These are phyloP conservation scores for Beverwykella pulmonaria DNA, from an alignment of 495 filamentous ascomycete genomes.

Conservation along the genomic window DNA sequence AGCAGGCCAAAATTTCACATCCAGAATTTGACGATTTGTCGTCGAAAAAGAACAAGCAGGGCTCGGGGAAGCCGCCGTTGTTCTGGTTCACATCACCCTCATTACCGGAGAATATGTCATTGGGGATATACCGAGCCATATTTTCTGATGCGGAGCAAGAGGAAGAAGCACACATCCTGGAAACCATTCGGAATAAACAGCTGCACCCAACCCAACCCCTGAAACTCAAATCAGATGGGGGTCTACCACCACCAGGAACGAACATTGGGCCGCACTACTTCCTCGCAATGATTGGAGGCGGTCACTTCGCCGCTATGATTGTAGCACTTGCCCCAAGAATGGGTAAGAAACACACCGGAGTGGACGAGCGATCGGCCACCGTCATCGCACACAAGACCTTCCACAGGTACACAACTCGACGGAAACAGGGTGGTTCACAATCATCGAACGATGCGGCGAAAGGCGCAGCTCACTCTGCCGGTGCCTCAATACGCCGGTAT, in stretches of 20 bases:
- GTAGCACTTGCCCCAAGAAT: conserved; percentile 82
- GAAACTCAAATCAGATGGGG: conserved; percentile 55
- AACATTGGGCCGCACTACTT: conserved; percentile 80
- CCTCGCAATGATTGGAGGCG: conserved; percentile 97
- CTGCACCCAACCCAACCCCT: conserved; percentile 57
- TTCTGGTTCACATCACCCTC: conserved; percentile 81
- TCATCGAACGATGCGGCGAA: conserved; percentile 89
- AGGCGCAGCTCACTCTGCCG: conserved; percentile 90
- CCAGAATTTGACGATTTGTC: conserved; percentile 55
- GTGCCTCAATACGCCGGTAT: conserved; percentile 84
- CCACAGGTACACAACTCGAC: conserved; percentile 91
- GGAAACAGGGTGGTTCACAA: conserved; percentile 95
- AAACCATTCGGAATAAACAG: conserved; percentile 73
- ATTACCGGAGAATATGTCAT: conserved; percentile 74
- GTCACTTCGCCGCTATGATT: conserved; percentile 96
- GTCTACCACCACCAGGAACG: conserved; percentile 52
- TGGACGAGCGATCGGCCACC: conserved; percentile 75
- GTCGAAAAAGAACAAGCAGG: conserved; percentile 53
- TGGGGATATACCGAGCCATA: conserved; percentile 83
- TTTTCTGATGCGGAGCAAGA: conserved; percentile 72
- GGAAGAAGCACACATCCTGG: conserved; percentile 63
- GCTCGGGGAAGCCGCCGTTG: conserved; percentile 70
- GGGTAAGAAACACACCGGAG: conserved; percentile 68
- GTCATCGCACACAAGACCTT: conserved; percentile 96
- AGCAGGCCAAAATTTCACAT: conserved; percentile 70